Percentiles rank a stretch among this genome's conserved stretches.
phyloP scores from a whole-genome alignment of 2,329 filamentous ascomycete species.

The Camptophora hylomeconis region DNA sequence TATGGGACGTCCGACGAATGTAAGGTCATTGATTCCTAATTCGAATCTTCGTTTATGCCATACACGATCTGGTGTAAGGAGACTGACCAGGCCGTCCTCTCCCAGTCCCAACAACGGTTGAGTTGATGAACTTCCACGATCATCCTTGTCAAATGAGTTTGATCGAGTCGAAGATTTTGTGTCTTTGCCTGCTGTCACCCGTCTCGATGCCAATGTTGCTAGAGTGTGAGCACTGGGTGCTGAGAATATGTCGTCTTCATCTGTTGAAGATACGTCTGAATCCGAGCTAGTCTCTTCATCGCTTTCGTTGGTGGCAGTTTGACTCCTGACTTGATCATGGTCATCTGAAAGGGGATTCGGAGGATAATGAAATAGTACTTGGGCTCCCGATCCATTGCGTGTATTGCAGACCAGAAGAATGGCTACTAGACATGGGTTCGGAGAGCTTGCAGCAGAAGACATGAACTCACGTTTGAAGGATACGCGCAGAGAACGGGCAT shows the following conservation, averaged over 20 bases:
- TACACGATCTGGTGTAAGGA: slow-evolving; percentile 57
- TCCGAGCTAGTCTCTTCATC: slow-evolving; percentile 16
- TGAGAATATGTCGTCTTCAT: slow-evolving; percentile 13
- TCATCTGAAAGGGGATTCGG: slow-evolving; percentile 27
- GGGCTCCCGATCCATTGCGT: slow-evolving; percentile 66
- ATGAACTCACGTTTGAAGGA: slow-evolving; percentile 20
- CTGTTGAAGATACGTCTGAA: slow-evolving; percentile 13
- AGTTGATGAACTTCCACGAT: slow-evolving; percentile 36
- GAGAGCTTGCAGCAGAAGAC: slow-evolving; percentile 34
- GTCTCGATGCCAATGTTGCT: no score
- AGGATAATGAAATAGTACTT: slow-evolving; percentile 82
- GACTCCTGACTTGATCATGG: slow-evolving; percentile 4
- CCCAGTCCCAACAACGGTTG: slow-evolving; percentile 59
- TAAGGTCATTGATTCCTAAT: slow-evolving; percentile 64
- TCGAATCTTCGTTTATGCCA: slow-evolving; percentile 77
- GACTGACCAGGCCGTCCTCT: slow-evolving; percentile 64
- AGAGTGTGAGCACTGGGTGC: no score
- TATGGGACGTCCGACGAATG: slow-evolving; percentile 71
- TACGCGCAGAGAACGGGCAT: no score
- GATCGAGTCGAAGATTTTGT: no score
- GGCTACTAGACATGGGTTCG: slow-evolving; percentile 48
- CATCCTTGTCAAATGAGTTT: slow-evolving; percentile 27
- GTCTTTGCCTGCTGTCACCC: no score
- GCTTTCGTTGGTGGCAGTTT: slow-evolving; percentile 9
- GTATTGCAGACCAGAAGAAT: slow-evolving; percentile 65